Evolutionary conservation across 1,284 basidiomycete genomes (phyloP).

Genomic region (Irpex sp.): DNA sequence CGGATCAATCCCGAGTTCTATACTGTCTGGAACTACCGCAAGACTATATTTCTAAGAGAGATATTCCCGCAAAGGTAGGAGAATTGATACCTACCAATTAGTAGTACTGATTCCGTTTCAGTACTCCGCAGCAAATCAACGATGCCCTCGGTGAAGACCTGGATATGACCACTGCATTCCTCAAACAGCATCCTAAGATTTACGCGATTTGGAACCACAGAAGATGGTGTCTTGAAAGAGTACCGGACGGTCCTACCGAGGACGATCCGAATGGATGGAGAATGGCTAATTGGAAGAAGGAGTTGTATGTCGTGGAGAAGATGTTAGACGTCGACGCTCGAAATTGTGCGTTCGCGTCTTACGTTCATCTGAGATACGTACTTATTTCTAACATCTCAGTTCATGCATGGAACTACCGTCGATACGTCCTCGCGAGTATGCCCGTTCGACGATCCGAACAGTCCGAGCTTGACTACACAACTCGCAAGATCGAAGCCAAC

Average conservation of each 20-base stretch:
- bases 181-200: slow-evolving; percentile 86
- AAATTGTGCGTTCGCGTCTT: slow-evolving; percentile 67
- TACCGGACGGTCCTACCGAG: slow-evolving; percentile 66
- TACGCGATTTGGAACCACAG: slow-evolving; percentile 98
- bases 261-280: slow-evolving; percentile 61
- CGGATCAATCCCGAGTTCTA: slow-evolving; percentile 88
- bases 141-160: slow-evolving; percentile 69
- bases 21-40: slow-evolving; percentile 90
- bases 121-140: slow-evolving; percentile 62
- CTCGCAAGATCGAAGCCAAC: slow-evolving; percentile 88
- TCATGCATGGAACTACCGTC: slow-evolving; percentile 89
- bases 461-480: slow-evolving; percentile 80
- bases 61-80: slow-evolving; percentile 66
- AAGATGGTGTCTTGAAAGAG: slow-evolving; percentile 85
- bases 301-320: slow-evolving; percentile 83
- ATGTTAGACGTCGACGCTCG: slow-evolving; percentile 86
- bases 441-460: slow-evolving; percentile 49
- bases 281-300: slow-evolving; percentile 75
- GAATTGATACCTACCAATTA: neutral
- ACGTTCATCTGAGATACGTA: no score
- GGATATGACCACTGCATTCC: slow-evolving; percentile 73
- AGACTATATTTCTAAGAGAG: slow-evolving; percentile 72
- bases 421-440: slow-evolving; percentile 76
- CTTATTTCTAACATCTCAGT: slow-evolving; percentile 43
- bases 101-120: slow-evolving; percentile 28